Base-by-base conservation (phyloP, 2,329 filamentous ascomycete genomes). In the Myriangium duriaei region DNA sequence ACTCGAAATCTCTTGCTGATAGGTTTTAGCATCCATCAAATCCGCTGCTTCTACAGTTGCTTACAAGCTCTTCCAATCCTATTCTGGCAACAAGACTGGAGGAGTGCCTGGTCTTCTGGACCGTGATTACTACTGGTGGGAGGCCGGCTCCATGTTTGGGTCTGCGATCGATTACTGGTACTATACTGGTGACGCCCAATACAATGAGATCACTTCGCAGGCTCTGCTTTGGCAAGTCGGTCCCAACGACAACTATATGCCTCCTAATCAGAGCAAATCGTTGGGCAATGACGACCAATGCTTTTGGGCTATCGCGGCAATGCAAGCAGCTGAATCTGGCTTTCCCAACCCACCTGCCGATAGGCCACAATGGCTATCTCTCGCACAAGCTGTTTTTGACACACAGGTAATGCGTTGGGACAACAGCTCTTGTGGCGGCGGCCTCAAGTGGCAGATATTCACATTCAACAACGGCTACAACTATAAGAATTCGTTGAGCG, bases 101-200 rank as follows among this genome's bases (percentile, higher is more conserved):
- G 58, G 61, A 5, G 65, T 65, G 13, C 68, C 68, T 6, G 71
- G 71, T 32, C 58, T 69, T 39, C 61, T 86, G 18, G 73, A 75
- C 2, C 56, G 66, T 17, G 79, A 79, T 43, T 79, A 79, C 54
- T 82, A 81, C 64, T 84, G 79, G 79, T 83, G 78, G 78, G 74
- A 81, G 51, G 73, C 72, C n/a, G 56, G 55, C 13, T 54, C 50
- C 39, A 58, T 84, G 60, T 80, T 79, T 67, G 74, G 76, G 45
- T 71, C 75, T 1, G 61, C 80, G 48, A 65, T 83, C 30, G 76
- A 82, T 56, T 83, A 83, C 55, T 79, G 75, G 72, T 71, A 76
- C 44, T 67, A 72, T 39, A 81, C 77, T 0, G 75, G 74, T 40
- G 77, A 82, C 54, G 51, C 60, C 3, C 68, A 67, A 37, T 81